These are phyloP conservation scores for Filosporella fistucella DNA, from an alignment of 495 filamentous ascomycete genomes.

Conservation along the genomic window DNA sequence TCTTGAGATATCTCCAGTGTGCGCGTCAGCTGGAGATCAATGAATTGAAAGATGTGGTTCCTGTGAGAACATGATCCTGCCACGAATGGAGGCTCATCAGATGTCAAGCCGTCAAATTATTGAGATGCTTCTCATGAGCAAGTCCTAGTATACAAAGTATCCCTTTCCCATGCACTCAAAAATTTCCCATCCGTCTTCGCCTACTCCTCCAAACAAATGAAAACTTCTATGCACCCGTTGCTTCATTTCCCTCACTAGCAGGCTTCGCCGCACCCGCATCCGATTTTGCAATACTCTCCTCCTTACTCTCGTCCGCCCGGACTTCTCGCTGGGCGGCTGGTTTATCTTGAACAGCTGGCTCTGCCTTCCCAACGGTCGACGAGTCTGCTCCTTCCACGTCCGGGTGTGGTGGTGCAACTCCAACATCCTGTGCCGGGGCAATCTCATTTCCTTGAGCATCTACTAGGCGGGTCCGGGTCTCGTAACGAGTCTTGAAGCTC, in stretches of 20 bases:
- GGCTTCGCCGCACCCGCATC: conserved; percentile 57
- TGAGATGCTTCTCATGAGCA: too few species aligned
- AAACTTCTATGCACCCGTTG: conserved; percentile 49
- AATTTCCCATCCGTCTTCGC: too few species aligned
- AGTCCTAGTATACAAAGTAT: too few species aligned
- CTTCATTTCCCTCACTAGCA: conserved; percentile 72
- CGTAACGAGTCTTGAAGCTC: conserved; percentile 89
- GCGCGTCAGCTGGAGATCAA: too few species aligned
- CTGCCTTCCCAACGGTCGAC: conserved; percentile 44
- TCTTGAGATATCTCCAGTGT: too few species aligned
- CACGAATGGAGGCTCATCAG: too few species aligned
- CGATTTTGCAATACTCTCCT: conserved; percentile 53
- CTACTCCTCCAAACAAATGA: conserved; percentile 12
- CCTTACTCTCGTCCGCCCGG: conserved; percentile 54
- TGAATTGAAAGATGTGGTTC: too few species aligned
- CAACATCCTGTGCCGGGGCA: conserved; percentile 30
- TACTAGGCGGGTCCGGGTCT: conserved; percentile 81
- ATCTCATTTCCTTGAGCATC: conserved; percentile 73
- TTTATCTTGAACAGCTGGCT: conserved; percentile 25
- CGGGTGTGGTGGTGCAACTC: conserved; percentile 74
- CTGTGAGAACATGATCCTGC: too few species aligned
- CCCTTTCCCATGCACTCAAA: too few species aligned
- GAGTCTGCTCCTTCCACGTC: conserved; percentile 72
- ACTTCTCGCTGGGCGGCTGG: conserved; percentile 31
- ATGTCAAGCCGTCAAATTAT: too few species aligned